phyloP scores from a whole-genome alignment of 1,284 basidiomycete genomes.

The Coniophora puteana region DNA sequence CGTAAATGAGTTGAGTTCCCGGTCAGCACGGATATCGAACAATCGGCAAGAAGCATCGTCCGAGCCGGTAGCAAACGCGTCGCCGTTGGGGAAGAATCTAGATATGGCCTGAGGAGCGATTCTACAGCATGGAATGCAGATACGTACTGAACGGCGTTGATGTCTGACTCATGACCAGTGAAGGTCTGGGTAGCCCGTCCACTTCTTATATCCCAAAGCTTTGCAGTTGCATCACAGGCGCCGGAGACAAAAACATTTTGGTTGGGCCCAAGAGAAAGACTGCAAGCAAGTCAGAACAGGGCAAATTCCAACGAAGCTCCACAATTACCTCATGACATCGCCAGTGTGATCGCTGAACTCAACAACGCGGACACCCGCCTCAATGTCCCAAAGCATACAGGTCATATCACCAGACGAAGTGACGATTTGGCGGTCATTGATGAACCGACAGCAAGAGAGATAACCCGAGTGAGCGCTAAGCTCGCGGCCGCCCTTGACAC shows the following conservation, averaged over 20 bases:
- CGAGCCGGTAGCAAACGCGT: slow-evolving; percentile 98
- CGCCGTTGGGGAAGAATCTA: slow-evolving; percentile 99
- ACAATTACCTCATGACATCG: slow-evolving; percentile 92
- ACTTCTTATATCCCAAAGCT: slow-evolving; percentile 97
- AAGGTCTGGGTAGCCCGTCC: slow-evolving; percentile 98
- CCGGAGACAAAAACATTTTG: slow-evolving; percentile 97
- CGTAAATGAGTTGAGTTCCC: slow-evolving; percentile 94
- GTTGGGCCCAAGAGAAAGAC: slow-evolving; percentile 90
- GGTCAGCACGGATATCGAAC: slow-evolving; percentile 96
- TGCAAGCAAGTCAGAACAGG: slow-evolving; percentile 30
- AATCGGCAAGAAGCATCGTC: slow-evolving; percentile 98
- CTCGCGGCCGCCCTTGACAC: slow-evolving; percentile 81
- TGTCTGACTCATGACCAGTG: slow-evolving; percentile 97
- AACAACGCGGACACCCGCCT: slow-evolving; percentile 90
- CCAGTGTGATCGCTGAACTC: slow-evolving; percentile 99
- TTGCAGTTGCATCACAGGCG: slow-evolving; percentile 96
- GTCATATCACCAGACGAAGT: slow-evolving; percentile 99
- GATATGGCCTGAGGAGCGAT: slow-evolving; percentile 12
- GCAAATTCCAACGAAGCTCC: slow-evolving; percentile 12
- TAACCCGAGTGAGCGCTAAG: slow-evolving; percentile 97
- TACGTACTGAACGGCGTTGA: slow-evolving; percentile 95
- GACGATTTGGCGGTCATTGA: slow-evolving; percentile 97
- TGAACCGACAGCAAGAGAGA: slow-evolving; percentile 95
- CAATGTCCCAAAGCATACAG: slow-evolving; percentile 99
- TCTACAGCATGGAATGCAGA: slow-evolving; percentile 12